These are phyloP conservation scores for Houttuynia cordata DNA, from an alignment of 164 flowering plant genomes.

Conservation along the genomic window DNA sequence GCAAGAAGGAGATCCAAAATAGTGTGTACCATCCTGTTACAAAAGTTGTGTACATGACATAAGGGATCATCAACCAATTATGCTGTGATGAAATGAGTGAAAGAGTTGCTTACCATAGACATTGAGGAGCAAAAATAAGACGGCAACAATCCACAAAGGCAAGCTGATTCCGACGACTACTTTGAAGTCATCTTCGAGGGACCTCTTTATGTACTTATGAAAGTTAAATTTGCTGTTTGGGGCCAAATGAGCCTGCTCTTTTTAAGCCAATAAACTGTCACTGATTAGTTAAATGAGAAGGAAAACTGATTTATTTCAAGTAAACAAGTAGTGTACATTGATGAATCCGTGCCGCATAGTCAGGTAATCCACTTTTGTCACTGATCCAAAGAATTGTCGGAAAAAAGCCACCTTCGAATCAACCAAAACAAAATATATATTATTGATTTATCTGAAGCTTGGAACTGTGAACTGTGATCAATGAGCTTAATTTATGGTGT, in stretches of 20 bases:
- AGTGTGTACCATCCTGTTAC: slow-evolving; percentile 46
- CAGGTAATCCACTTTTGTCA: slow-evolving; percentile 53
- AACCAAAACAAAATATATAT: too few relatives aligned
- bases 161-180: slow-evolving; percentile 58
- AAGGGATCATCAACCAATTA: background rate
- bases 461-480: background rate
- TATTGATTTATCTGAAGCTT: background rate
- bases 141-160: slow-evolving; percentile 43
- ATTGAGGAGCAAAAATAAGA: slow-evolving; percentile 43
- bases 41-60: background rate
- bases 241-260: slow-evolving; percentile 57
- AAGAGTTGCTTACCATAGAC: slow-evolving; percentile 30
- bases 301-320: background rate
- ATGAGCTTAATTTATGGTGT: too few relatives aligned
- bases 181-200: slow-evolving; percentile 76
- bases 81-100: background rate
- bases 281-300: background rate
- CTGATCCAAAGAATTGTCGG: slow-evolving; percentile 56
- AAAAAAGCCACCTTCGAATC: slow-evolving; percentile 49
- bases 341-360: slow-evolving; percentile 67
- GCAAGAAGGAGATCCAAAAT: slow-evolving; percentile 41
- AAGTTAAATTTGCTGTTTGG: slow-evolving; percentile 61
- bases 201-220: slow-evolving; percentile 66
- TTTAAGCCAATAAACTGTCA: background rate
- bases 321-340: slow-evolving; percentile 23